Percentiles rank a stretch among this genome's conserved stretches.
Evolutionary conservation across 345 rosid species (phyloP).

Genomic region (Citrus sp.): DNA sequence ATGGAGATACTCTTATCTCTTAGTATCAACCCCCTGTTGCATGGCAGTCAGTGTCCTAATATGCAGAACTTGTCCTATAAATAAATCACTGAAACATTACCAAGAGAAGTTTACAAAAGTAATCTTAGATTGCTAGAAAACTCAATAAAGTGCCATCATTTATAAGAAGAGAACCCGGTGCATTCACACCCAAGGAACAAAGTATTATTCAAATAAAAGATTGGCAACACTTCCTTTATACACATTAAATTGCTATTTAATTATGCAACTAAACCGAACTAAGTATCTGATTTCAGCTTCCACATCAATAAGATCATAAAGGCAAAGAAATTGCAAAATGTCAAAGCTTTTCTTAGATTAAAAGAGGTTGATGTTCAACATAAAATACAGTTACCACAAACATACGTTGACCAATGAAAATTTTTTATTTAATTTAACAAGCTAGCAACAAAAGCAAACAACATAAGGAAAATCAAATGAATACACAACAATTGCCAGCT

Average conservation of each 20-base stretch:
- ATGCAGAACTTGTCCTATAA: conserved; percentile 27
- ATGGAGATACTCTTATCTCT: conserved; percentile 34
- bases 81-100: conserved; percentile 23
- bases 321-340: background rate
- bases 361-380: background rate
- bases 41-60: conserved; percentile 32
- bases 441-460: background rate
- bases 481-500: background rate
- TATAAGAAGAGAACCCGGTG: background rate
- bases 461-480: background rate
- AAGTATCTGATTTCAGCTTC: background rate
- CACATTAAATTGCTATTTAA: background rate
- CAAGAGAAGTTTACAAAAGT: conserved; percentile 8
- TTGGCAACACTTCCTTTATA: background rate
- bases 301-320: background rate
- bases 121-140: background rate
- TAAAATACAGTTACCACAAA: background rate
- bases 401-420: background rate
- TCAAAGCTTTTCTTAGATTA: background rate
- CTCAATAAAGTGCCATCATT: background rate
- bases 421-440: background rate
- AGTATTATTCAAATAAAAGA: background rate
- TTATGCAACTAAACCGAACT: background rate
- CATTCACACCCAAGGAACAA: background rate
- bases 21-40: conserved; percentile 30